Percentiles rank a stretch among this genome's conserved stretches.
These are phyloP conservation scores for Thelonectria olida DNA, from an alignment of 2,329 filamentous ascomycete genomes.

Conservation along the genomic window DNA sequence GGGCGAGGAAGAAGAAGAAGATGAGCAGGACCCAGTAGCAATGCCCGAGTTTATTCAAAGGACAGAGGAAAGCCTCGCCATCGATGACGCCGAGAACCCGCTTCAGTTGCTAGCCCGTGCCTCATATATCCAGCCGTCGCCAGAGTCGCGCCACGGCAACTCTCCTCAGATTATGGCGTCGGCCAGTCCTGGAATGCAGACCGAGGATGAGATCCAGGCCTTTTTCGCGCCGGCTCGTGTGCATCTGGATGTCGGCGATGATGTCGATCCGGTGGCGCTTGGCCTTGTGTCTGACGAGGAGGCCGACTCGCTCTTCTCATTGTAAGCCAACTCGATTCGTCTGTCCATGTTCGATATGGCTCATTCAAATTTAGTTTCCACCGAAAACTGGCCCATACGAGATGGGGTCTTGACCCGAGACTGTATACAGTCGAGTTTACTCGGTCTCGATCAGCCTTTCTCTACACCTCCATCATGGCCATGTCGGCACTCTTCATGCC, in stretches of 20 bases:
- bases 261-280: conserved; percentile 75
- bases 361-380: conserved; percentile 65
- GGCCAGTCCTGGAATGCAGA: conserved; percentile 29
- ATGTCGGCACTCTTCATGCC: conserved; percentile 75
- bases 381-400: conserved; percentile 74
- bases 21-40: conserved; percentile 33
- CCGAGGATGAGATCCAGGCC: conserved; percentile 61
- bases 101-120: conserved; percentile 77
- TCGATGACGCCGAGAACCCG: conserved; percentile 80
- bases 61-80: conserved; percentile 62
- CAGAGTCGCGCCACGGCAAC: conserved; percentile 42
- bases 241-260: conserved; percentile 68
- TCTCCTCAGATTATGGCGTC: conserved; percentile 36
- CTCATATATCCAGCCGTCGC: conserved; percentile 71
- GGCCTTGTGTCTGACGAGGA: conserved; percentile 74
- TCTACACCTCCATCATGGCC: conserved; percentile 76
- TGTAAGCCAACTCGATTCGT: conserved; percentile 55
- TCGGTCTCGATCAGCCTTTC: conserved; percentile 72
- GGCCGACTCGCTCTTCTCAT: conserved; percentile 70
- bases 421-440: conserved; percentile 74
- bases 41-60: conserved; percentile 41
- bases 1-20: conserved; percentile 44
- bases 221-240: conserved; percentile 75
- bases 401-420: conserved; percentile 76
- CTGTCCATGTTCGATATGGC: background rate